Evolutionary conservation across 1,284 basidiomycete genomes (phyloP).

Genomic region (Mycena sp.): DNA sequence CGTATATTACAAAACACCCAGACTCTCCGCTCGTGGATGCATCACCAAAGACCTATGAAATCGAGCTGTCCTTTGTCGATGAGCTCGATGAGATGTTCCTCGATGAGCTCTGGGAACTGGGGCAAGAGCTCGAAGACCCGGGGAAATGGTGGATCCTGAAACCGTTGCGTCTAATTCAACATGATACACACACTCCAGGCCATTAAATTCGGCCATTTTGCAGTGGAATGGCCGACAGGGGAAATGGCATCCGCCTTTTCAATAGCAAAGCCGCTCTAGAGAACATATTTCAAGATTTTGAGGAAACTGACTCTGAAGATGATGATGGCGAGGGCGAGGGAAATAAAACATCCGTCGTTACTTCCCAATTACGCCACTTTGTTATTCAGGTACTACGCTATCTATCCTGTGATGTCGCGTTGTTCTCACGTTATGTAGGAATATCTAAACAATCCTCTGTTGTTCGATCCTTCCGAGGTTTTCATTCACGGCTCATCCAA

Average conservation of each 20-base stretch:
- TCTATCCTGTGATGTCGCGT: conserved; percentile 6
- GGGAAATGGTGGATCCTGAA: conserved; percentile 93
- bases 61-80: conserved; percentile 93
- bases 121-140: conserved; percentile 62
- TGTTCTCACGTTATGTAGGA: conserved; percentile 20
- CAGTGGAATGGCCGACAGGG: conserved; percentile 93
- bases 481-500: conserved; percentile 38
- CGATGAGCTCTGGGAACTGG: conserved; percentile 94
- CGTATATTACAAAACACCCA: conserved; percentile 80
- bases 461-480: conserved; percentile 75
- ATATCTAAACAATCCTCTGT: conserved; percentile 62
- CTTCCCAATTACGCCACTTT: conserved; percentile 94
- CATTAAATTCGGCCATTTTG: conserved; percentile 18
- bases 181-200: too few relatives aligned
- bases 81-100: conserved; percentile 95
- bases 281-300: conserved; percentile 88
- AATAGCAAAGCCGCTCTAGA: conserved; percentile 79
- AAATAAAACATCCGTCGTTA: conserved; percentile 69
- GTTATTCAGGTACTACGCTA: conserved; percentile 83
- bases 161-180: too few relatives aligned
- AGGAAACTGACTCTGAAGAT: conserved; percentile 64
- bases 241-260: conserved; percentile 95
- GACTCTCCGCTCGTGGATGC: conserved; percentile 62
- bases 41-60: conserved; percentile 85
- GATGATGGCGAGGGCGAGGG: conserved; percentile 37